Percentiles rank a stretch among this genome's conserved stretches.
Conservation (phyloP, 2,329 filamentous ascomycete species). For the Ophiostoma ulmi region DNA sequence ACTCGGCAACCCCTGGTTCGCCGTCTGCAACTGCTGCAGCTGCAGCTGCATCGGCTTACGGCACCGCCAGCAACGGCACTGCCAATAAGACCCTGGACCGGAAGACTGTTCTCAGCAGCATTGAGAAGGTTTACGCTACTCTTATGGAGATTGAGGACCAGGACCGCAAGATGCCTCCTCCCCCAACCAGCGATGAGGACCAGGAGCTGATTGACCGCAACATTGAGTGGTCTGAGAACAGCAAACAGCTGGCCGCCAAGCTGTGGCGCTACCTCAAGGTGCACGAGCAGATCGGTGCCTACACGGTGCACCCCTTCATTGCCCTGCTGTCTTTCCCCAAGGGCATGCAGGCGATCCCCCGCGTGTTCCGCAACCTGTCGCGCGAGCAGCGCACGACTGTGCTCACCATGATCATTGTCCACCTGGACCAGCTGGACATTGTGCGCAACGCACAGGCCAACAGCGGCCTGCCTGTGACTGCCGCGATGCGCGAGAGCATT, state of each 20-base stretch:
- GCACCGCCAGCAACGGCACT: slow-evolving; percentile 20
- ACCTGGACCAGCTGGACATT: slow-evolving; percentile 88
- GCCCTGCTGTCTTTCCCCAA: slow-evolving; percentile 91
- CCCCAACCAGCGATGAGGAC: slow-evolving; percentile 57
- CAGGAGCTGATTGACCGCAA: slow-evolving; percentile 67
- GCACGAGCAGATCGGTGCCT: slow-evolving; percentile 78
- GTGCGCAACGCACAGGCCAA: slow-evolving; percentile 73
- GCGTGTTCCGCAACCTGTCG: slow-evolving; percentile 88
- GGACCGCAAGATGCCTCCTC: slow-evolving; percentile 68
- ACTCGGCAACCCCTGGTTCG: slow-evolving; percentile 24
- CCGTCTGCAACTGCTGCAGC: slow-evolving; percentile 40
- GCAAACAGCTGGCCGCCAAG: slow-evolving; percentile 66
- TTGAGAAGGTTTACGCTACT: slow-evolving; percentile 80
- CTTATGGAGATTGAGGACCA: slow-evolving; percentile 95
- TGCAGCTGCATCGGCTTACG: slow-evolving; percentile 6
- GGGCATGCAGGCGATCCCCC: slow-evolving; percentile 91
- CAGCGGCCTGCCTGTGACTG: slow-evolving; percentile 41
- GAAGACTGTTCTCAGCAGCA: slow-evolving; percentile 77
- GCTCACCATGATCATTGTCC: slow-evolving; percentile 89
- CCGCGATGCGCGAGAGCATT: slow-evolving; percentile 77
- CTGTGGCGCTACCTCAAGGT: slow-evolving; percentile 88
- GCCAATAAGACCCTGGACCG: slow-evolving; percentile 57
- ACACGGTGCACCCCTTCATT: slow-evolving; percentile 85
- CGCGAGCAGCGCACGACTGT: slow-evolving; percentile 92
- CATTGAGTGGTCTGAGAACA: slow-evolving; percentile 71